phyloP scores from a whole-genome alignment of 192 early-diverging fungal species.

The Backusella parvicylindrica region DNA sequence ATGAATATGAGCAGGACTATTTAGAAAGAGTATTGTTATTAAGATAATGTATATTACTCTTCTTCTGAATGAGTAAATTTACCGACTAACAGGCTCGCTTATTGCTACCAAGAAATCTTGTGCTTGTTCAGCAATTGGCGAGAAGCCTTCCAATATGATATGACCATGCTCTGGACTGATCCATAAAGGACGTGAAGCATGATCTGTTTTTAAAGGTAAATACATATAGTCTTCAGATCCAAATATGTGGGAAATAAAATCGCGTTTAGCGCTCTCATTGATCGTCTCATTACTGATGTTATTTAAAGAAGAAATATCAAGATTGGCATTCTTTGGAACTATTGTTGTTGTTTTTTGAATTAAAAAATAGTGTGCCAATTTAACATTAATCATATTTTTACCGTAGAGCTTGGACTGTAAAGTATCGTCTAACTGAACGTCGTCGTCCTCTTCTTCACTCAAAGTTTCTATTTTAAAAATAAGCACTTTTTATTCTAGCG shows the following conservation, averaged over 20 bases:
- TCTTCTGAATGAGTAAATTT: conserved; percentile 12
- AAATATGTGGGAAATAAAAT: conserved; percentile 62
- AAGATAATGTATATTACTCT: neutral
- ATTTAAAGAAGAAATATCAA: conserved; percentile 28
- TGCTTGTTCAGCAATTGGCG: conserved; percentile 92
- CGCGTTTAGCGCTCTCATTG: conserved; percentile 14
- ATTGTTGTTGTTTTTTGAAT: neutral
- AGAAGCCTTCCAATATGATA: conserved; percentile 96
- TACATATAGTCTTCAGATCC: conserved; percentile 71
- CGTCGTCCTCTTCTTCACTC: conserved; percentile 31
- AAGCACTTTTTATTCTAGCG: neutral
- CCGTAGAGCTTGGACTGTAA: conserved; percentile 29
- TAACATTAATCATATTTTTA: conserved; percentile 3
- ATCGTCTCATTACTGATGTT: neutral
- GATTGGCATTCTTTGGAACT: conserved; percentile 40
- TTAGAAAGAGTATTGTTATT: neutral
- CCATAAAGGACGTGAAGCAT: conserved; percentile 86
- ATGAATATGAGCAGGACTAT: conserved; percentile 70
- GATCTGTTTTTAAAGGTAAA: conserved; percentile 84
- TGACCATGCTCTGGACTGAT: conserved; percentile 76
- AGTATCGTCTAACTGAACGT: conserved; percentile 24
- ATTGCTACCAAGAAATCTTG: conserved; percentile 96
- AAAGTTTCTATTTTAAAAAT: conserved; percentile 1
- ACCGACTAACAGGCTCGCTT: conserved; percentile 90
- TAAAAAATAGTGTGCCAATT: neutral